phyloP scores from a whole-genome alignment of 2,329 filamentous ascomycete species.

The Verruconis gallopava region DNA sequence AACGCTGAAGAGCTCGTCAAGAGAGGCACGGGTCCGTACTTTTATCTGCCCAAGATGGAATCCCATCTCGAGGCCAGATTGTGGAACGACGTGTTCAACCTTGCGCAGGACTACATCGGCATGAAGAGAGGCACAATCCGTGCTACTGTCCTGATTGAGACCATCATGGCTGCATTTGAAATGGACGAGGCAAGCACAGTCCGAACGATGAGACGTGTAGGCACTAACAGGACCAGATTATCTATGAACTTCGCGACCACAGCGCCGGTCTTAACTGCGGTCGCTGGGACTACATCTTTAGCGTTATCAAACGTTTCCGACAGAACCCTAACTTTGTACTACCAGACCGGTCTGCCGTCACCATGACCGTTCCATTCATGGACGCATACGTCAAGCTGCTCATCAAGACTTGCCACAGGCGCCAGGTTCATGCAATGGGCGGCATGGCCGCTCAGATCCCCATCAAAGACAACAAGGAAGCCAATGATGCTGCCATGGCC shows the following conservation, averaged over 20 bases:
- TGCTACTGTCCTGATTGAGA: slow-evolving; percentile 93
- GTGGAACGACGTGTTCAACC: slow-evolving; percentile 97
- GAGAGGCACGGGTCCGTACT: slow-evolving; percentile 83
- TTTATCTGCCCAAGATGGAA: slow-evolving; percentile 97
- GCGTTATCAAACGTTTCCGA: slow-evolving; percentile 98
- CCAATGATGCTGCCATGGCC: slow-evolving; percentile 91
- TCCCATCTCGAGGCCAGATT: slow-evolving; percentile 91
- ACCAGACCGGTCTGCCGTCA: slow-evolving; percentile 79
- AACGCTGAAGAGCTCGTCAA: slow-evolving; percentile 82
- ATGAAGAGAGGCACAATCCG: slow-evolving; percentile 86
- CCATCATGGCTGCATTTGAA: slow-evolving; percentile 93
- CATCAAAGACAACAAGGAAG: slow-evolving; percentile 84
- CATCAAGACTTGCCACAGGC: slow-evolving; percentile 94
- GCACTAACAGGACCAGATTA: slow-evolving; percentile 49
- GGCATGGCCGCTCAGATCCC: slow-evolving; percentile 99
- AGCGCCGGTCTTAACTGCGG: slow-evolving; percentile 95
- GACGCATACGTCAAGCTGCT: slow-evolving; percentile 91
- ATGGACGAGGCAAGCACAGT: slow-evolving; percentile 70
- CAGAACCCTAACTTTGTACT: slow-evolving; percentile 87
- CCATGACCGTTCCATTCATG: slow-evolving; percentile 99
- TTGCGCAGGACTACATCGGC: slow-evolving; percentile 84
- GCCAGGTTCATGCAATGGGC: slow-evolving; percentile 97
- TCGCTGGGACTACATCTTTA: slow-evolving; percentile 99
- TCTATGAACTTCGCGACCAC: slow-evolving; percentile 96
- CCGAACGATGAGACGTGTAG: too few species aligned